These are phyloP conservation scores for Pseudohyphozyma bogoriensis DNA, from an alignment of 768 basidiomycete species.

Conservation along the genomic window DNA sequence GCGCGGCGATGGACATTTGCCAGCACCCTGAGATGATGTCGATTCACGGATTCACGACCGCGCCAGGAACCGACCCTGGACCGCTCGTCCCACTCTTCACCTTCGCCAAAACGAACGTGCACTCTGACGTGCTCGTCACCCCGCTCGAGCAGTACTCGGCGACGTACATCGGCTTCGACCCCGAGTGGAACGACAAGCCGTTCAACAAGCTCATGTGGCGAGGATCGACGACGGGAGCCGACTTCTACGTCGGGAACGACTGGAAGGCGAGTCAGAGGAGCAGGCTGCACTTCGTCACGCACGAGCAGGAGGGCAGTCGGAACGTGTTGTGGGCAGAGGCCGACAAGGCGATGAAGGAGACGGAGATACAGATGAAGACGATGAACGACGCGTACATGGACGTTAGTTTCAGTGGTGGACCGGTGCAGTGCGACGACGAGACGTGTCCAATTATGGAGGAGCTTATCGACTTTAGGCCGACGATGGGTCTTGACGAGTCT, in stretches of 20 bases:
- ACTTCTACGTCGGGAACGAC: conserved; percentile 38
- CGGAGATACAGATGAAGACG: conserved; percentile 1
- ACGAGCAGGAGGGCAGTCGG: conserved; percentile 22
- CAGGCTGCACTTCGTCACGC: conserved; percentile 41
- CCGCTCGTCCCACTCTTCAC: conserved; percentile 57
- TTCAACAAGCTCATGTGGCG: conserved; percentile 79
- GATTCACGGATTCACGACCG: conserved; percentile 38
- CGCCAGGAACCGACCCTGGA: conserved; percentile 27
- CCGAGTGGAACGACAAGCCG: conserved; percentile 82
- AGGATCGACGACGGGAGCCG: conserved; percentile 85
- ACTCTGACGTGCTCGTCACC: conserved; percentile 82
- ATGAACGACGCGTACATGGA: conserved; percentile 80
- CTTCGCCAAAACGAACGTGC: conserved; percentile 75
- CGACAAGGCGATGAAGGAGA: conserved; percentile 46
- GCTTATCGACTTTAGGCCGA: conserved; percentile 30
- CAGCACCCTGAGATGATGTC: conserved; percentile 37
- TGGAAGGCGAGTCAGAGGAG: conserved; percentile 48
- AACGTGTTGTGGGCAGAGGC: conserved; percentile 41
- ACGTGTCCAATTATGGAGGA: conserved; percentile 30
- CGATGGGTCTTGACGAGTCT: conserved; percentile 29
- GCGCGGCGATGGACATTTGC: conserved; percentile 38
- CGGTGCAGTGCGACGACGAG: conserved; percentile 54
- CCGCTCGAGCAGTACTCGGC: conserved; percentile 89
- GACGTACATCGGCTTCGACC: conserved; percentile 72
- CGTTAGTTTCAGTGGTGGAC: conserved; percentile 69